phyloP scores from a whole-genome alignment of 768 basidiomycete species.

The Lentinula detonsa region DNA sequence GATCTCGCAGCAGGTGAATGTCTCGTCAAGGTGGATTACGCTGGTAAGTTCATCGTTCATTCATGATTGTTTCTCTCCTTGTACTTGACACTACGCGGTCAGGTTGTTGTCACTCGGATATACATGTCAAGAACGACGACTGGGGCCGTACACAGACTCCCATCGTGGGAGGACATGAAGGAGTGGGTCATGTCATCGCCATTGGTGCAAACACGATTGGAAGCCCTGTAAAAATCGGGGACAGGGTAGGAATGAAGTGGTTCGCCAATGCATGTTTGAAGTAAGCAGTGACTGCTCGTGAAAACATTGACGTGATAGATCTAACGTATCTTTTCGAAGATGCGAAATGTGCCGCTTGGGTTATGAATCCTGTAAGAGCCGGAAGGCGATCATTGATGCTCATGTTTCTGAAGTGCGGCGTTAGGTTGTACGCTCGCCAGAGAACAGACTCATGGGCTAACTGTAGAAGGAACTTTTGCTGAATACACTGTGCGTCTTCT shows the following conservation, averaged over 20 bases:
- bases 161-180: slow-evolving; percentile 75
- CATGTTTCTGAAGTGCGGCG: not conserved
- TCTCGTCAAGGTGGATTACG: slow-evolving; percentile 64
- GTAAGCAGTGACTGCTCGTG: slow-evolving; percentile 13
- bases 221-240: slow-evolving; percentile 56
- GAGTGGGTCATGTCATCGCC: slow-evolving; percentile 71
- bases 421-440: slow-evolving; percentile 42
- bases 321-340: slow-evolving; percentile 13
- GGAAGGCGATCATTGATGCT: not conserved
- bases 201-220: slow-evolving; percentile 54
- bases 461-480: slow-evolving; percentile 64
- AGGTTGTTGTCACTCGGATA: slow-evolving; percentile 66
- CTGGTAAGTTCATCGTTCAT: slow-evolving; percentile 33
- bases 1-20: slow-evolving; percentile 59
- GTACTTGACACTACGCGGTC: too few species aligned
- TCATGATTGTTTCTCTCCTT: not conserved
- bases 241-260: slow-evolving; percentile 79
- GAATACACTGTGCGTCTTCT: slow-evolving; percentile 46
- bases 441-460: slow-evolving; percentile 50
- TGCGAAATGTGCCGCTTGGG: slow-evolving; percentile 74
- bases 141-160: slow-evolving; percentile 58
- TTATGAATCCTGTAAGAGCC: slow-evolving; percentile 36
- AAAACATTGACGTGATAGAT: not conserved
- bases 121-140: slow-evolving; percentile 61
- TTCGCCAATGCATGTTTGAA: slow-evolving; percentile 33